Percentiles rank a stretch among this genome's conserved stretches.
Conservation (phyloP, 371 early-diverging fungal species). For the Mucor circinelloides region DNA sequence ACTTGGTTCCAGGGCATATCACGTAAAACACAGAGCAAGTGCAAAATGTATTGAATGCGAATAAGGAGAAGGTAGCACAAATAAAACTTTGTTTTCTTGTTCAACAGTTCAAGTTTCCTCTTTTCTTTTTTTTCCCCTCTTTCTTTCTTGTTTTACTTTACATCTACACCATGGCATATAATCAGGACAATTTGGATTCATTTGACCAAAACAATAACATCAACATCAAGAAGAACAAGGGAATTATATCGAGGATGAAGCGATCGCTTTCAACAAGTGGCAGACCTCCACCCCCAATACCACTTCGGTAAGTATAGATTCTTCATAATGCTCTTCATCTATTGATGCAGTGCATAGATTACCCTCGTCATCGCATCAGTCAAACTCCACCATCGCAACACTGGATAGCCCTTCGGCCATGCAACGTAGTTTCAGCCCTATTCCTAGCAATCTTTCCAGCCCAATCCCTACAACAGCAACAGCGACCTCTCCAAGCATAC, state of each 20-base stretch:
- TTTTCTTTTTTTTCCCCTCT: not conserved
- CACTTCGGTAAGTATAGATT: not conserved
- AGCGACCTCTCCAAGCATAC: not conserved
- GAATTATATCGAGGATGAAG: constrained; percentile 28
- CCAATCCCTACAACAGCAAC: not conserved
- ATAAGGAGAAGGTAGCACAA: not conserved
- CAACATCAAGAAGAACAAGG: constrained; percentile 12
- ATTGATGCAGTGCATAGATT: not conserved
- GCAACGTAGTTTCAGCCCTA: constrained; percentile 3
- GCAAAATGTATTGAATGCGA: not conserved
- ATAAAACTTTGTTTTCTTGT: not conserved
- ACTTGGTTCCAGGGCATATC: too few relatives aligned
- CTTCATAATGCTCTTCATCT: not conserved
- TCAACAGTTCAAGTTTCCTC: not conserved
- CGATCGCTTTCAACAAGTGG: constrained; percentile 22
- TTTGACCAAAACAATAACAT: not conserved
- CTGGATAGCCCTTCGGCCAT: not conserved
- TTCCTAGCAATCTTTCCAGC: not conserved
- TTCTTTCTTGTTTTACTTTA: not conserved
- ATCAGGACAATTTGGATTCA: not conserved
- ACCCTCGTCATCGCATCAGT: not conserved
- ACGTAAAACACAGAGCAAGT: not conserved
- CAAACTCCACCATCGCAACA: not conserved
- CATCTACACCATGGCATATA: not conserved
- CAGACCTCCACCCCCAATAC: not conserved